phyloP scores from a whole-genome alignment of 2,329 filamentous ascomycete genomes.

The Claviceps quebecensis region DNA sequence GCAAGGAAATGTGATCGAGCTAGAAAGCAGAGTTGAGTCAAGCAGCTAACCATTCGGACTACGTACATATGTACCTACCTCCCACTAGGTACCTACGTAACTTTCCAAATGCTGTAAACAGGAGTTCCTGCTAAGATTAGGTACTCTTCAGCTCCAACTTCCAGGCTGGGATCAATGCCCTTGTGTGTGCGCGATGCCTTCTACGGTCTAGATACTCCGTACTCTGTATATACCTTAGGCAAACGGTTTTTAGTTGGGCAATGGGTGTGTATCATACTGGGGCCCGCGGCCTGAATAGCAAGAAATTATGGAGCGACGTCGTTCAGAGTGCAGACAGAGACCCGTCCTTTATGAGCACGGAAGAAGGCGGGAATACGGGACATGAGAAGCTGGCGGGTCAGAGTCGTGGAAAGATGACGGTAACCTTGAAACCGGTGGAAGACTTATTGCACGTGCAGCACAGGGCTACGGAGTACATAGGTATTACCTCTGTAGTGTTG shows the following conservation, averaged over 20 bases:
- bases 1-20: neutral
- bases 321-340: neutral
- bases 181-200: no score
- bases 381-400: neutral
- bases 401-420: neutral
- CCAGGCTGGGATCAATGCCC: no score
- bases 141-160: no score
- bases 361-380: neutral
- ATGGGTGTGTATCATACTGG: neutral
- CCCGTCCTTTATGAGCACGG: neutral
- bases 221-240: no score
- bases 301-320: neutral
- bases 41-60: neutral
- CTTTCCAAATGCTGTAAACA: no score
- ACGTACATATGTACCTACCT: no score
- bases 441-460: neutral
- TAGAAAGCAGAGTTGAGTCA: neutral
- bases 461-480: no score
- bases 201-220: no score
- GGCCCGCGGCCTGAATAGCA: neutral
- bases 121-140: no score
- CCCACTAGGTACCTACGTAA: no score
- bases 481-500: no score
- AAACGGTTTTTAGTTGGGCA: no score
- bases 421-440: neutral